These are phyloP conservation scores for Discostella stelligeroides DNA, from an alignment of 108 stramenopile genomes.

Conservation along the genomic window DNA sequence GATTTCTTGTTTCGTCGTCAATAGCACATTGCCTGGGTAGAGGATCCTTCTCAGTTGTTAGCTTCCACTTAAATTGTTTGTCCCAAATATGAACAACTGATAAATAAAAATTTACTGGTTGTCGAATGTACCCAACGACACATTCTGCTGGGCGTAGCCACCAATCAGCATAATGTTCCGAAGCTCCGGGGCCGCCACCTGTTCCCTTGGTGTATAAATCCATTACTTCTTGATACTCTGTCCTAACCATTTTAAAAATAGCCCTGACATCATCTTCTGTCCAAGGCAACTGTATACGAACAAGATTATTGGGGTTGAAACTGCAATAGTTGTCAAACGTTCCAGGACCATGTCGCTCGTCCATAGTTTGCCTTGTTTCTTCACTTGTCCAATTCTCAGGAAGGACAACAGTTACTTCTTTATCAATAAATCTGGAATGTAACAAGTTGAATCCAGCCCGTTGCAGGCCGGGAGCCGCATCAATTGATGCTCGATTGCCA, in stretches of 20 bases:
- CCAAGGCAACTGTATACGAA: background rate
- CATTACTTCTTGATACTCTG: background rate
- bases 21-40: background rate
- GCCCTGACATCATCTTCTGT: background rate
- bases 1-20: no score
- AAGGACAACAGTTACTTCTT: background rate
- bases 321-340: background rate
- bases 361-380: background rate
- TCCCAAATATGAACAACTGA: slow-evolving; percentile 1
- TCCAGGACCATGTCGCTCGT: background rate
- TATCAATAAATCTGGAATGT: background rate
- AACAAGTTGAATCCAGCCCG: background rate
- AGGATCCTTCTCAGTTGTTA: background rate
- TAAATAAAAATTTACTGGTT: background rate
- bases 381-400: background rate
- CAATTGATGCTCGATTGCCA: background rate
- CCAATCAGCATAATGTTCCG: background rate
- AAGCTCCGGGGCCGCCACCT: slow-evolving; percentile 4
- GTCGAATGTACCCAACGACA: background rate
- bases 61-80: background rate
- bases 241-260: background rate
- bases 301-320: background rate
- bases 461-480: background rate
- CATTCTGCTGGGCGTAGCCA: background rate
- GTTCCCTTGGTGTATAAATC: slow-evolving; percentile 7